Percentiles rank a stretch among this genome's conserved stretches.
These are phyloP conservation scores for Stagonosporopsis tanaceti DNA, from an alignment of 2,329 filamentous ascomycete genomes.

Conservation along the genomic window DNA sequence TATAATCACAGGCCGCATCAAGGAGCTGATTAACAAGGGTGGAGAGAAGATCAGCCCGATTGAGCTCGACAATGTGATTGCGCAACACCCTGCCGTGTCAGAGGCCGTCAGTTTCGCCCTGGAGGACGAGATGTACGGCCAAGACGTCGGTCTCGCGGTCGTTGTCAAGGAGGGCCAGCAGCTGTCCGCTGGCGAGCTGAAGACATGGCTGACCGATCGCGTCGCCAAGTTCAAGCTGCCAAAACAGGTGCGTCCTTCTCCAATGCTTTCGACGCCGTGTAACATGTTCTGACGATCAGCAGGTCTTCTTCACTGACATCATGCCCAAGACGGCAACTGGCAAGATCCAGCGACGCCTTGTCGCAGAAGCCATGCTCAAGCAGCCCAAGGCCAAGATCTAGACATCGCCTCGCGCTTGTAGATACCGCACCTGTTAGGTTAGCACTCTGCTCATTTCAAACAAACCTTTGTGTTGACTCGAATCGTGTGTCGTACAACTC, in stretches of 20 bases:
- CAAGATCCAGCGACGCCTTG: slow-evolving; percentile 84
- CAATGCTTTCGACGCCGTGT: slow-evolving; percentile 20
- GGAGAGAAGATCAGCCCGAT: slow-evolving; percentile 91
- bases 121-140: slow-evolving; percentile 81
- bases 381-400: slow-evolving; percentile 62
- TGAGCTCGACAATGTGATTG: slow-evolving; percentile 82
- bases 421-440: slow-evolving; percentile 17
- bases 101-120: slow-evolving; percentile 87
- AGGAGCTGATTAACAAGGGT: slow-evolving; percentile 90
- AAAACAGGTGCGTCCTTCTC: slow-evolving; percentile 68
- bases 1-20: slow-evolving; percentile 88
- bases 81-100: slow-evolving; percentile 74
- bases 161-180: slow-evolving; percentile 72
- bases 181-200: slow-evolving; percentile 67
- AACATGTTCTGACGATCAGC: slow-evolving; percentile 27
- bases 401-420: slow-evolving; percentile 14
- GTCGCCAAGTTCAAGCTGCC: slow-evolving; percentile 86
- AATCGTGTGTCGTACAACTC: slow-evolving; percentile 18
- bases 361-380: slow-evolving; percentile 86
- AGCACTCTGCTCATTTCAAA: slow-evolving; percentile 3
- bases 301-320: slow-evolving; percentile 81
- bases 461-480: slow-evolving; percentile 10
- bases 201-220: slow-evolving; percentile 71
- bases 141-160: slow-evolving; percentile 80
- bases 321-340: slow-evolving; percentile 95